phyloP scores from a whole-genome alignment of 768 basidiomycete genomes.

The Kwoniella mangroviensis region DNA sequence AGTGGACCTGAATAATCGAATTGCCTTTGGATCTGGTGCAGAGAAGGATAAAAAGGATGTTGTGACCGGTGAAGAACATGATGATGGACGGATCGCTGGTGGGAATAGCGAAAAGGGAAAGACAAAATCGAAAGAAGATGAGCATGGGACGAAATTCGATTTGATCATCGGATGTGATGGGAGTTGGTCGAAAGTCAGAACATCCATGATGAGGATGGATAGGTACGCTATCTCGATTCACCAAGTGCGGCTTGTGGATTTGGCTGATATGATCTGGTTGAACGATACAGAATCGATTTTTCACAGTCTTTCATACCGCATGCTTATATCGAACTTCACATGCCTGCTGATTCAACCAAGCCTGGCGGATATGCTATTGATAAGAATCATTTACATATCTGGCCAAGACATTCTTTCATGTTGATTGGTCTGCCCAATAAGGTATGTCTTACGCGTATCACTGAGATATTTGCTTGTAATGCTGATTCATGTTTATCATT shows the following conservation, averaged over 20 bases:
- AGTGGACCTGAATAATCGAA: slow-evolving; percentile 69
- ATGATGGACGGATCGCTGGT: slow-evolving; percentile 35
- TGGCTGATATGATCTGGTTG: background rate
- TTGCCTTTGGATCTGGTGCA: slow-evolving; percentile 35
- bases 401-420: slow-evolving; percentile 99
- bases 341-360: slow-evolving; percentile 69
- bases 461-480: too few relatives aligned
- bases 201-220: slow-evolving; percentile 92
- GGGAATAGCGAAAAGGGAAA: slow-evolving; percentile 20
- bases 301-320: slow-evolving; percentile 93
- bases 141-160: slow-evolving; percentile 49
- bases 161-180: slow-evolving; percentile 84
- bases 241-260: background rate
- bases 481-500: background rate
- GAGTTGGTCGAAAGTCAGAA: slow-evolving; percentile 85
- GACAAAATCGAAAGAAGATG: slow-evolving; percentile 29
- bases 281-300: slow-evolving; percentile 78
- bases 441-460: slow-evolving; percentile 61
- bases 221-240: slow-evolving; percentile 64
- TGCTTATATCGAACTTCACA: slow-evolving; percentile 94
- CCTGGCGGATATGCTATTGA: slow-evolving; percentile 80
- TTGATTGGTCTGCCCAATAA: slow-evolving; percentile 97
- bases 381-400: slow-evolving; percentile 96
- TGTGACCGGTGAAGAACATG: slow-evolving; percentile 44
- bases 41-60: slow-evolving; percentile 14